phyloP scores from a whole-genome alignment of 225 moss, liverwort and hornwort species.

The Straminergon stramineum region DNA sequence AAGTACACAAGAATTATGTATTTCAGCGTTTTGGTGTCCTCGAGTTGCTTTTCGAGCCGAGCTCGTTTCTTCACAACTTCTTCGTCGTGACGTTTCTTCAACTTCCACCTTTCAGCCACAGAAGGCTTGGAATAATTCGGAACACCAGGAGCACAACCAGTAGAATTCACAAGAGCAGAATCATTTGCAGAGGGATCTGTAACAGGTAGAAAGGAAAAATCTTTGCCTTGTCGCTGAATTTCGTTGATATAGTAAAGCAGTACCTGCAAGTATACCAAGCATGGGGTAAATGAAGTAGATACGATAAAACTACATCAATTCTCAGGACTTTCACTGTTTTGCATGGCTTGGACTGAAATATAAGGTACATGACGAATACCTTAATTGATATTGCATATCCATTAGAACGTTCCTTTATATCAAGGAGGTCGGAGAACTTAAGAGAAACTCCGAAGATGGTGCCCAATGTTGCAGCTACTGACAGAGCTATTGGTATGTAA shows the following conservation, averaged over 20 bases:
- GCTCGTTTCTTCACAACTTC: neutral
- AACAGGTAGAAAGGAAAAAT: neutral
- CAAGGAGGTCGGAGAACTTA: neutral
- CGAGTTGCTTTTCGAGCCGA: neutral
- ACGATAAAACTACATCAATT: neutral
- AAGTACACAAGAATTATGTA: neutral
- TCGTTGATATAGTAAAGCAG: neutral
- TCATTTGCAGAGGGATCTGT: neutral
- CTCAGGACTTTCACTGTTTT: neutral
- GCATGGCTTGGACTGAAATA: neutral
- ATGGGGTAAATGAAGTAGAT: neutral
- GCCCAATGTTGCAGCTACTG: neutral
- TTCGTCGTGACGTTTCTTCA: neutral
- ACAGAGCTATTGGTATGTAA: neutral
- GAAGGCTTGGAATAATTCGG: neutral
- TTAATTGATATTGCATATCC: neutral
- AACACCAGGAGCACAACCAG: neutral
- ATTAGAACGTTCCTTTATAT: neutral
- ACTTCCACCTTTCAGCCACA: neutral
- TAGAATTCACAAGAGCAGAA: neutral
- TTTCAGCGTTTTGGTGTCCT: neutral
- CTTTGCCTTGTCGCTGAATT: neutral
- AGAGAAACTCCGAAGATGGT: neutral
- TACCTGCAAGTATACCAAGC: neutral
- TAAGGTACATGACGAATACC: neutral